phyloP scores from a whole-genome alignment of 1,284 basidiomycete genomes.

The Ganoderma boninense region DNA sequence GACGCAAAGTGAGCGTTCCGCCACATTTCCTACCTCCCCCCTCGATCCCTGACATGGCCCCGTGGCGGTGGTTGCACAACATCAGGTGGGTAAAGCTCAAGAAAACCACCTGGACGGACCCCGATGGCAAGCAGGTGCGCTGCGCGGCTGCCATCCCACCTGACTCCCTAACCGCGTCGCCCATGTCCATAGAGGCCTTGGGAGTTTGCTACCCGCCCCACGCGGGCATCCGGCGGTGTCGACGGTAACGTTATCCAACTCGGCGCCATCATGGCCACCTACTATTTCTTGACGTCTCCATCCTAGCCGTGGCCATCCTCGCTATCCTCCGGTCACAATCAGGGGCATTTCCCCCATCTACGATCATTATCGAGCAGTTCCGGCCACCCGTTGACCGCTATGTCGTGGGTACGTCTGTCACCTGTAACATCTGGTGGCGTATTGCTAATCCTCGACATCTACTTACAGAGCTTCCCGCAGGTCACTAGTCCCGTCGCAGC shows the following conservation, averaged over 20 bases:
- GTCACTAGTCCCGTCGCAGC: constrained; percentile 40
- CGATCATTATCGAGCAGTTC: constrained; percentile 90
- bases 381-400: constrained; percentile 81
- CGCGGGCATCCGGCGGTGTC: constrained; percentile 74
- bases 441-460: constrained; percentile 2
- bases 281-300: neutral
- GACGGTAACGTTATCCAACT: constrained; percentile 66
- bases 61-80: constrained; percentile 22
- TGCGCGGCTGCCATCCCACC: neutral
- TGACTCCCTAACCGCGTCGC: neutral
- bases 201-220: constrained; percentile 88
- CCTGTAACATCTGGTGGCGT: neutral
- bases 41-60: constrained; percentile 12
- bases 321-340: constrained; percentile 80
- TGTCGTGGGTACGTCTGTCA: constrained; percentile 65
- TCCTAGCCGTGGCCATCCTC: constrained; percentile 82
- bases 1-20: constrained; percentile 64
- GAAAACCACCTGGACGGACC: constrained; percentile 78
- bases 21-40: constrained; percentile 11
- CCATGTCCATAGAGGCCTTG: constrained; percentile 67
- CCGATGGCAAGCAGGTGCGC: constrained; percentile 74
- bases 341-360: constrained; percentile 71
- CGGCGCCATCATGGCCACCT: neutral
- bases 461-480: constrained; percentile 82
- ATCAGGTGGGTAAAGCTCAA: constrained; percentile 78